A percentile compares a stretch with the other conserved stretches of the same genome.
Conservation (phyloP, 2,329 filamentous ascomycete species). For the Trichoderma sp. region DNA sequence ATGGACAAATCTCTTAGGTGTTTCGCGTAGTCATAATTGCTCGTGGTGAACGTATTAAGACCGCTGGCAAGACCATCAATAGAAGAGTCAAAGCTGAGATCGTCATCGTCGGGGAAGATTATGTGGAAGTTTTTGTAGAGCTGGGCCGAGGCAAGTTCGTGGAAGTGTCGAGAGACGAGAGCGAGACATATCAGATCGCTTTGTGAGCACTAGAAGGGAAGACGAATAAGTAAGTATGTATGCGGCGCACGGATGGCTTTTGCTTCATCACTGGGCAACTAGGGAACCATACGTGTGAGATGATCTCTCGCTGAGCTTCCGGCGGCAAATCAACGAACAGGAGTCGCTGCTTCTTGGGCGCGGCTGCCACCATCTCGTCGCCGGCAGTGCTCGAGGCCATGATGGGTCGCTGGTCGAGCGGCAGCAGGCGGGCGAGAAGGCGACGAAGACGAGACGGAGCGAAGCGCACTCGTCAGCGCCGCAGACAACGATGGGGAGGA, state of each 20-base stretch:
- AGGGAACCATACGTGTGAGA: conserved; percentile 48
- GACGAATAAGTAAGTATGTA: conserved; percentile 3
- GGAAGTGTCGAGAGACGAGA: conserved; percentile 61
- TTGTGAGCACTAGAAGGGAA: conserved; percentile 51
- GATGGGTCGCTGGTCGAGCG: conserved; percentile 28
- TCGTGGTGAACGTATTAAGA: conserved; percentile 64
- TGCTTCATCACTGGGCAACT: background rate
- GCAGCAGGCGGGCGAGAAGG: conserved; percentile 21
- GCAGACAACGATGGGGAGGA: conserved; percentile 2
- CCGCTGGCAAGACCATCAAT: conserved; percentile 61
- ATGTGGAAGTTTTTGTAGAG: conserved; percentile 65
- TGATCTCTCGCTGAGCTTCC: conserved; percentile 55
- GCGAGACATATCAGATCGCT: conserved; percentile 60
- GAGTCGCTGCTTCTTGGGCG: conserved; percentile 30
- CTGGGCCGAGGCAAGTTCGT: conserved; percentile 59
- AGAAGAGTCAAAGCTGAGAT: conserved; percentile 54
- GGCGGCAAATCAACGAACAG: conserved; percentile 50
- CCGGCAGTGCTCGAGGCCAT: conserved; percentile 45
- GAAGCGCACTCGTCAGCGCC: conserved; percentile 13
- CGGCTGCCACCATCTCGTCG: conserved; percentile 35
- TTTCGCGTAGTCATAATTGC: conserved; percentile 65
- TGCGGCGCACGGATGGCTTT: background rate
- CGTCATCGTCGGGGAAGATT: conserved; percentile 64
- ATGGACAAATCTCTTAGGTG: conserved; percentile 60
- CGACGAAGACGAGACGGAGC: conserved; percentile 14